Base-by-base conservation (phyloP, 2,329 filamentous ascomycete species). In the Diplodia scrobiculata region DNA sequence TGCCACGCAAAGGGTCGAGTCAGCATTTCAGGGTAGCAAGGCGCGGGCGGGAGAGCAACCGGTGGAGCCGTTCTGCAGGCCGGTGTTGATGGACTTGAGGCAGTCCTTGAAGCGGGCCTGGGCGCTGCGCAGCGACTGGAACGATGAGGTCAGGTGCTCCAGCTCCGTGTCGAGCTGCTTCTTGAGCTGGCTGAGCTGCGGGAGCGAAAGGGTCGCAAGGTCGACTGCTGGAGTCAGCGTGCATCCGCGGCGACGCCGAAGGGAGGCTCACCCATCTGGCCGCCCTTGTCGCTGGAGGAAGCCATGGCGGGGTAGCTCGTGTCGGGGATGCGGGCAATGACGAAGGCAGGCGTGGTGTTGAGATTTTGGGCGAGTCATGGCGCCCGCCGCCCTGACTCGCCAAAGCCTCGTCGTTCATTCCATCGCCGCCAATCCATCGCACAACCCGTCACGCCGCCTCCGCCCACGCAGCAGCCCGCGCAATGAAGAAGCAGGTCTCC, bases 131-230 rank as follows among this genome's bases (percentile, higher is more conserved):
- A 99, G 87, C 77, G 96, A 95, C 60, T 90, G 85, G 81, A 96
- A 97, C 10, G 95, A 98, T 66, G 83, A 86, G 1, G 92, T 96
- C 71, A 99, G 87, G 81, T 98, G 94, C 77, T 97, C 92, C 70
- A 99, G 89, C 80, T 99, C 95, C 74, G 95, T 89, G 78, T 97
- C 94, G 71, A 99, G 89, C 78, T 97, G 94, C 78, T 95, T 92
- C 84, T 99, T 97, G 71, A 99, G 89, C 72, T 92, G 88, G 71
- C 87, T 89, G 71, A 99, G 90, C 80, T 97, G 94, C 71, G 91
- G 91, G 29, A 89, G 84, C 72, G 89, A 90, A 73, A 99, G 89
- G 68, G 86, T 87, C 72, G 89, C 87, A 73, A 99, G 83, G 75
- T 91, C 87, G 71, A 91, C 76, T 78, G 53, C 21, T 25, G 14